Evolutionary conservation across 345 rosid species (phyloP).

Genomic region (Populus tremula): DNA sequence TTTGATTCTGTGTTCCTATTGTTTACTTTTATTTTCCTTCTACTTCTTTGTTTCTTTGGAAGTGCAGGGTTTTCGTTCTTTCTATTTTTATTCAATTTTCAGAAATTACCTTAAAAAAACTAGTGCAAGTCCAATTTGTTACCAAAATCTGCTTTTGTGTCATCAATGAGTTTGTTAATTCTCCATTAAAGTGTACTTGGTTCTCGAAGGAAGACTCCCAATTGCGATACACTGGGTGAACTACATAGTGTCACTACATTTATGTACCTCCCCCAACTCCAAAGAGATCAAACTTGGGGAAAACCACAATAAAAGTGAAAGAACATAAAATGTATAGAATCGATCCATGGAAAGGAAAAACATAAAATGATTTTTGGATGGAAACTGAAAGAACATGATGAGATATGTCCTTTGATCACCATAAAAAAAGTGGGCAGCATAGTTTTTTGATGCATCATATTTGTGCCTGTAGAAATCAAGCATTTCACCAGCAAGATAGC

Average conservation of each 20-base stretch:
- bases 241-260: neutral
- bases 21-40: neutral
- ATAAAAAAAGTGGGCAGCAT: neutral
- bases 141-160: neutral
- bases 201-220: neutral
- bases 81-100: neutral
- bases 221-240: neutral
- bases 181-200: neutral
- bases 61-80: neutral
- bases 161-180: constrained; percentile 3
- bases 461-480: neutral
- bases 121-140: constrained; percentile 10
- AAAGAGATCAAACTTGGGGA: neutral
- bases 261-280: neutral
- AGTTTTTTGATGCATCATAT: neutral
- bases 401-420: no score
- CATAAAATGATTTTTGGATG: no score
- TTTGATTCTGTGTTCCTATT: constrained; percentile 5
- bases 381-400: no score
- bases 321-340: no score
- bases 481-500: neutral
- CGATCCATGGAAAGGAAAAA: no score
- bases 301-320: neutral
- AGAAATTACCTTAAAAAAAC: neutral
- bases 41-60: neutral